Conservation (phyloP, 2,329 filamentous ascomycete genomes). For the Didymella pomorum region DNA sequence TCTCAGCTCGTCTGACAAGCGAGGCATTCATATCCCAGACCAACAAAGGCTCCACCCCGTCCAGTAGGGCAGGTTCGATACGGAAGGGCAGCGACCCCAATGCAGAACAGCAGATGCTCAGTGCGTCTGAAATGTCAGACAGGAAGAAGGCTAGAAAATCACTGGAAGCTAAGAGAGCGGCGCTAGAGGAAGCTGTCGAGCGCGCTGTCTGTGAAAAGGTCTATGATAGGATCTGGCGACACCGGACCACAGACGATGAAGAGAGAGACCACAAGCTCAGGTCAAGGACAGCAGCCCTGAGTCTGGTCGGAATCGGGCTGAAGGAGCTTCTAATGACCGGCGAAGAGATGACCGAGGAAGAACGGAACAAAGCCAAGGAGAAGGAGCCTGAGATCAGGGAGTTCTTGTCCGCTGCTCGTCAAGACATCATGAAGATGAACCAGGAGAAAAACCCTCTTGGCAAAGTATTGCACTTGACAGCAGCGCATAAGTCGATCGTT, state of each 20-base stretch:
- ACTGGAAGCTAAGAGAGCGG: conserved; percentile 77
- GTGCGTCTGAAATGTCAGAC: conserved; percentile 81
- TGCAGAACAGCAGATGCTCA: conserved; percentile 84
- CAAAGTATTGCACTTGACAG: conserved; percentile 87
- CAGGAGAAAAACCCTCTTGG: conserved; percentile 86
- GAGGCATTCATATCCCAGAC: conserved; percentile 56
- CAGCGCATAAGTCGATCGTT: conserved; percentile 92
- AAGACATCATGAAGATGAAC: conserved; percentile 80
- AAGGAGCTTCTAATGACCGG: conserved; percentile 74
- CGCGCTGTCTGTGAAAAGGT: conserved; percentile 81
- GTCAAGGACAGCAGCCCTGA: conserved; percentile 89
- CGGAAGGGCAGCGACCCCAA: conserved; percentile 46
- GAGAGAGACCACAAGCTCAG: conserved; percentile 92
- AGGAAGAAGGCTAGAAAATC: conserved; percentile 79
- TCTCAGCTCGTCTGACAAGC: conserved; percentile 77
- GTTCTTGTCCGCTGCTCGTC: conserved; percentile 72
- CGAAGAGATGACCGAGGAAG: conserved; percentile 63
- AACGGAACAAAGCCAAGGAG: conserved; percentile 63
- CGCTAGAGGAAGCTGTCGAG: conserved; percentile 91
- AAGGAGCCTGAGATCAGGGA: conserved; percentile 72
- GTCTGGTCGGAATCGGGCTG: conserved; percentile 89
- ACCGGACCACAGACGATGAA: conserved; percentile 90
- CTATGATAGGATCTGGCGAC: conserved; percentile 88
- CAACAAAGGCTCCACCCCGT: conserved; percentile 52
- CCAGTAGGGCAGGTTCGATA: conserved; percentile 51